phyloP scores from a whole-genome alignment of 768 basidiomycete genomes.

The Chalciporus chontae region DNA sequence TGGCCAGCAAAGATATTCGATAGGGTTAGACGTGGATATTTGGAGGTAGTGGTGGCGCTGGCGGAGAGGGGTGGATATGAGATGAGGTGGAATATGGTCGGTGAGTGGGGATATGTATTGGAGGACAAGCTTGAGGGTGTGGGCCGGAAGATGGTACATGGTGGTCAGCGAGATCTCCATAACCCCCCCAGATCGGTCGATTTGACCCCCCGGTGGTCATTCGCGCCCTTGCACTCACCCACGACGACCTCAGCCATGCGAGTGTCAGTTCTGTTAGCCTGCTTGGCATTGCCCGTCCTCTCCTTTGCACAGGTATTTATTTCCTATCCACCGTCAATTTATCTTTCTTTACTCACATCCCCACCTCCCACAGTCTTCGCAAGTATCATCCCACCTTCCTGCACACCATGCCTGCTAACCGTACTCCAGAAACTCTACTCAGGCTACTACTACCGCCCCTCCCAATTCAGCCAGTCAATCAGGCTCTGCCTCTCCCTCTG shows the following conservation, averaged over 20 bases:
- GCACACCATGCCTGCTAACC: slow-evolving; percentile 38
- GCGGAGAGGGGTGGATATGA: slow-evolving; percentile 55
- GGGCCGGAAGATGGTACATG: slow-evolving; percentile 36
- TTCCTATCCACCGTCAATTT: background rate
- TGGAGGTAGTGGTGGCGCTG: slow-evolving; percentile 66
- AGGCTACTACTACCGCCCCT: slow-evolving; percentile 45
- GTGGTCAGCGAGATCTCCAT: background rate
- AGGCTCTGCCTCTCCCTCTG: slow-evolving; percentile 16
- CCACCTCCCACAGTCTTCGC: slow-evolving; percentile 31
- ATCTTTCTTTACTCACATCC: slow-evolving; percentile 1
- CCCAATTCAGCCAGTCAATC: slow-evolving; percentile 32
- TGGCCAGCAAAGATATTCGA: slow-evolving; percentile 70
- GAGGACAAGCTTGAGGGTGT: slow-evolving; percentile 46
- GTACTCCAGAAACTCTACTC: slow-evolving; percentile 38
- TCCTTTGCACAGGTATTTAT: slow-evolving; percentile 32
- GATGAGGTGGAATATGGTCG: slow-evolving; percentile 53
- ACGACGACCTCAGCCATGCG: slow-evolving; percentile 21
- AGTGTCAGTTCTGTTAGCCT: slow-evolving; percentile 30
- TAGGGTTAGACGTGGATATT: slow-evolving; percentile 46
- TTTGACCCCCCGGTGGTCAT: slow-evolving; percentile 7
- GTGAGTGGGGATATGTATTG: slow-evolving; percentile 54
- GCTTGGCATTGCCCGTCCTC: slow-evolving; percentile 25
- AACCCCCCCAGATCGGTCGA: slow-evolving; percentile 14
- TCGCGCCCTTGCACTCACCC: slow-evolving; percentile 2
- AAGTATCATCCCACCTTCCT: slow-evolving; percentile 28